phyloP scores from a whole-genome alignment of 2,329 filamentous ascomycete species.

The Plectosphaerella sp. region DNA sequence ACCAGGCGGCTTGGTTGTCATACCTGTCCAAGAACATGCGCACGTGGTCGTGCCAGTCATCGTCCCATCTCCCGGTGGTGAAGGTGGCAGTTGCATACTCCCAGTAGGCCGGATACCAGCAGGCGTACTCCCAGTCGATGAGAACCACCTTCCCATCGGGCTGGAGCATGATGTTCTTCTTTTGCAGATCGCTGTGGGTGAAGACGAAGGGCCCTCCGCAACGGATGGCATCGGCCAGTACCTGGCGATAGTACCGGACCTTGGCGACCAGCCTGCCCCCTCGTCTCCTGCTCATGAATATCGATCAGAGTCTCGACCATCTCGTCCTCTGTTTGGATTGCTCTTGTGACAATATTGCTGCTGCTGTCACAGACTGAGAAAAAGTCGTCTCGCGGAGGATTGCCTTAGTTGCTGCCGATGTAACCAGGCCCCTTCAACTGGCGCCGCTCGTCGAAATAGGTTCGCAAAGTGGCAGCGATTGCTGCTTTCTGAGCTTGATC shows the following conservation, averaged over 20 bases:
- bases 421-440: not conserved
- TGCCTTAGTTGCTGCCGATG: not conserved
- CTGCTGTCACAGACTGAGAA: not conserved
- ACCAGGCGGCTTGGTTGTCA: not conserved
- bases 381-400: not conserved
- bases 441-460: not conserved
- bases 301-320: not conserved
- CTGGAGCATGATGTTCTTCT: constrained; percentile 14
- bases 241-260: not conserved
- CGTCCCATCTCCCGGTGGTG: not conserved
- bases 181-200: constrained; percentile 16
- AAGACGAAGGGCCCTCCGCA: constrained; percentile 7
- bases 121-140: constrained; percentile 15
- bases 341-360: not conserved
- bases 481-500: not conserved
- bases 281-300: not conserved
- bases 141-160: constrained; percentile 9
- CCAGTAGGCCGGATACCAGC: constrained; percentile 1
- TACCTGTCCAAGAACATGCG: not conserved
- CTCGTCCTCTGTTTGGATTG: not conserved
- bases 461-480: constrained; percentile 1
- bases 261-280: not conserved
- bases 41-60: constrained; percentile 1
- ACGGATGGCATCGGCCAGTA: not conserved
- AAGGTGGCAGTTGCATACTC: not conserved